Evolutionary conservation across 257 asterid genomes (phyloP).

Genomic region (Plantago major): DNA sequence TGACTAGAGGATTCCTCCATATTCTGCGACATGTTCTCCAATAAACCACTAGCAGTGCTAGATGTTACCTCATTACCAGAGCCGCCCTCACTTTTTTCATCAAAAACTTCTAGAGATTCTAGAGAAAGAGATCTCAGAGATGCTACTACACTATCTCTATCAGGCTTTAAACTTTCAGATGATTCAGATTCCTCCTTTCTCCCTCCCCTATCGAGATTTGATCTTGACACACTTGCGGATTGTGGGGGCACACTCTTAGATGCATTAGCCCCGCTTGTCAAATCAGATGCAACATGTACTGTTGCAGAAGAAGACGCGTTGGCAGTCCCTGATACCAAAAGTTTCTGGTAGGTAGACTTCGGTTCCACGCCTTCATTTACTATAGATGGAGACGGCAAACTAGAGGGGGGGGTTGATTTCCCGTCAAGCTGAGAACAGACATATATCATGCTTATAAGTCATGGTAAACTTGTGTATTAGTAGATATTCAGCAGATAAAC

Average conservation of each 20-base stretch:
- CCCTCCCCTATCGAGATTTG: constrained; percentile 27
- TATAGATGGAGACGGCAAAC: constrained; percentile 33
- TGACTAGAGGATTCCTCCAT: constrained; percentile 26
- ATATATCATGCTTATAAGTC: constrained; percentile 7
- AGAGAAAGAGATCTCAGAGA: constrained; percentile 27
- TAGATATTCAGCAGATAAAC: constrained; percentile 18
- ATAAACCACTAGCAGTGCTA: constrained; percentile 19
- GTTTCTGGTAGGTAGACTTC: constrained; percentile 19
- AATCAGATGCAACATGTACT: constrained; percentile 25
- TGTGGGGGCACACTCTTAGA: constrained; percentile 21
- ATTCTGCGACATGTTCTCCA: constrained; percentile 22
- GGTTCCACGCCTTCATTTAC: constrained; percentile 27
- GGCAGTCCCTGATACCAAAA: constrained; percentile 28
- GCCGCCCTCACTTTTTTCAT: constrained; percentile 25
- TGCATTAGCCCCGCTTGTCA: constrained; percentile 20
- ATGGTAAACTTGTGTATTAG: constrained; percentile 13
- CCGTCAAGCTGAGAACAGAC: constrained; percentile 40
- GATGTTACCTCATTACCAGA: constrained; percentile 28
- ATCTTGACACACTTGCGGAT: constrained; percentile 22
- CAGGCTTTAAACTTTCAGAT: constrained; percentile 22
- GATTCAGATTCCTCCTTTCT: constrained; percentile 21
- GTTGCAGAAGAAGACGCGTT: constrained; percentile 25
- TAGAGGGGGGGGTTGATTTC: constrained; percentile 28
- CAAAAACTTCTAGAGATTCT: constrained; percentile 32
- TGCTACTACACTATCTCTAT: constrained; percentile 20